Evolutionary conservation across 768 basidiomycete genomes (phyloP).

Genomic region (Lentinula detonsa): DNA sequence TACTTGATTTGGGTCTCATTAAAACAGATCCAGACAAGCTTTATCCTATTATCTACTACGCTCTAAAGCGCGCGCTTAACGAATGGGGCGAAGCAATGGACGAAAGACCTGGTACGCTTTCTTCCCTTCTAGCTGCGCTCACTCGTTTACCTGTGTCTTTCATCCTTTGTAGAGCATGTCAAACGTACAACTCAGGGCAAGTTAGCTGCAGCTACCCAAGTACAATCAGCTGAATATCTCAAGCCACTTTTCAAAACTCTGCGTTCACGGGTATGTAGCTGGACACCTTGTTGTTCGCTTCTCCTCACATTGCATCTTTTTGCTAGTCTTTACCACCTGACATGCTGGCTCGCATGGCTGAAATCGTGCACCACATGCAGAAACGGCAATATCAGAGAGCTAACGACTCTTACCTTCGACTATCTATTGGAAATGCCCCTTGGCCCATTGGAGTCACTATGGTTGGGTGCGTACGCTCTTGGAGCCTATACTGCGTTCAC

Average conservation of each 20-base stretch:
- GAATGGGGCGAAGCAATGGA: slow-evolving; percentile 98
- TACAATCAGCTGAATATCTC: slow-evolving; percentile 92
- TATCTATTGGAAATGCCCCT: slow-evolving; percentile 97
- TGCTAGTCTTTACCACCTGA: slow-evolving; percentile 71
- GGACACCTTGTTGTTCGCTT: neutral
- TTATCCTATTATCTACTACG: slow-evolving; percentile 96
- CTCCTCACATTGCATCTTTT: neutral
- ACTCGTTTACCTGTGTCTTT: slow-evolving; percentile 1
- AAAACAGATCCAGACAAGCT: slow-evolving; percentile 93
- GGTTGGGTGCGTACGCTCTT: slow-evolving; percentile 73
- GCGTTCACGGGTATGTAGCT: slow-evolving; percentile 70
- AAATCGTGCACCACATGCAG: slow-evolving; percentile 97
- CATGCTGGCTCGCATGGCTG: slow-evolving; percentile 79
- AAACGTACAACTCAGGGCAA: slow-evolving; percentile 90
- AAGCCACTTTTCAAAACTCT: slow-evolving; percentile 94
- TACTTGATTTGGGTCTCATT: slow-evolving; percentile 76
- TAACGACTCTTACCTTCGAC: slow-evolving; percentile 93
- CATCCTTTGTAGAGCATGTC: slow-evolving; percentile 47
- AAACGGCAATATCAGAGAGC: slow-evolving; percentile 91
- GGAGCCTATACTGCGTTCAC: neutral
- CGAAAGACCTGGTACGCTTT: slow-evolving; percentile 72
- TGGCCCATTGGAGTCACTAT: slow-evolving; percentile 99
- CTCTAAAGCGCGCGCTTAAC: slow-evolving; percentile 84
- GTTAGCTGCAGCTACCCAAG: slow-evolving; percentile 90
- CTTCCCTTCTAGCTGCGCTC: neutral